Evolutionary conservation across 1,284 basidiomycete species (phyloP).

Genomic region (Neonothopanus nambi): DNA sequence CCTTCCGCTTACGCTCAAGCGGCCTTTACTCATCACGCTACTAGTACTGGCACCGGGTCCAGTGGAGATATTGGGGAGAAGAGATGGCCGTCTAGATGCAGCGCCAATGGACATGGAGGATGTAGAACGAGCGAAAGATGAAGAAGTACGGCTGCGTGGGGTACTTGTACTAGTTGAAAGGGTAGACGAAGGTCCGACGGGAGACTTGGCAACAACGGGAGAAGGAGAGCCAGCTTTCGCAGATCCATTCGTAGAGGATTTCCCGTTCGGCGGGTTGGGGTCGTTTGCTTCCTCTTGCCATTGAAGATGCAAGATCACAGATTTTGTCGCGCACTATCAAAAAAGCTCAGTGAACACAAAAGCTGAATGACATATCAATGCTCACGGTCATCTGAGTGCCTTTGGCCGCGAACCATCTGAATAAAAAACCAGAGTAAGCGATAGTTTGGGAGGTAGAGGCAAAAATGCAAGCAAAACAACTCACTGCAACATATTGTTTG

Average conservation of each 20-base stretch:
- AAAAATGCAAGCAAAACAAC: constrained; percentile 25
- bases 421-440: constrained; percentile 13
- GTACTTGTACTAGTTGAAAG: not conserved
- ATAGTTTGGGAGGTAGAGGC: not conserved
- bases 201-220: constrained; percentile 13
- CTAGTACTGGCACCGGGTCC: constrained; percentile 6
- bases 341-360: not conserved
- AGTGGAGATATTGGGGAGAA: constrained; percentile 31
- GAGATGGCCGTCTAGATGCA: constrained; percentile 42
- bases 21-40: constrained; percentile 24
- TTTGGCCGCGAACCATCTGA: constrained; percentile 87
- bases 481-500: constrained; percentile 82
- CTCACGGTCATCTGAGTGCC: constrained; percentile 86
- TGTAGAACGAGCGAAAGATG: constrained; percentile 42
- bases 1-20: constrained; percentile 29
- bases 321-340: constrained; percentile 82
- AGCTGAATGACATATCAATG: constrained; percentile 7
- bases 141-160: constrained; percentile 33
- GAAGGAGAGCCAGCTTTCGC: constrained; percentile 21
- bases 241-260: constrained; percentile 20
- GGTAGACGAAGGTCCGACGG: not conserved
- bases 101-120: constrained; percentile 39
- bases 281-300: constrained; percentile 73
- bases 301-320: constrained; percentile 82
- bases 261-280: constrained; percentile 18